A percentile compares a stretch with the other conserved stretches of the same genome.
These are phyloP conservation scores for Ogataea saltuana DNA, from an alignment of 805 yeast genomes.

Conservation along the genomic window DNA sequence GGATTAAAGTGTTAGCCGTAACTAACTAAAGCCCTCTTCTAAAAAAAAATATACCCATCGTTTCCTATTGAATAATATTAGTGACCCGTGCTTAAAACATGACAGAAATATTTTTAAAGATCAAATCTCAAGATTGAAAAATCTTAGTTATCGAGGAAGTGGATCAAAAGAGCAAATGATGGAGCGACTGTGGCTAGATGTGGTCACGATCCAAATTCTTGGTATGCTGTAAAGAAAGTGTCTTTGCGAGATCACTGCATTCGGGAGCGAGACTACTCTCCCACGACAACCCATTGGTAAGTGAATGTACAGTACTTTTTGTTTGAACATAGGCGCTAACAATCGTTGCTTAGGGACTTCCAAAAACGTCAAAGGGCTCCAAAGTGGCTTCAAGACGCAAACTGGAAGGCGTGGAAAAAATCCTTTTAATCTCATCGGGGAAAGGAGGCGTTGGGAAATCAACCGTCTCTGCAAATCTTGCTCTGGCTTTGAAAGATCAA, in stretches of 20 bases:
- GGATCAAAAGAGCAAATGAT: too few species aligned
- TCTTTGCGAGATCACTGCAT: constrained; percentile 10
- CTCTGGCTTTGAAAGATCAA: constrained; percentile 54
- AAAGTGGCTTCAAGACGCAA: constrained; percentile 53
- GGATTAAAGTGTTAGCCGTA: too few species aligned
- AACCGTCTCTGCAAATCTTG: constrained; percentile 69
- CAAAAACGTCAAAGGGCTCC: constrained; percentile 43
- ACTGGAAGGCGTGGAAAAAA: constrained; percentile 61
- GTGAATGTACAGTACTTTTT: constrained; percentile 27
- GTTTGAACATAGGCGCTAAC: not conserved
- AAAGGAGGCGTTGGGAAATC: constrained; percentile 86
- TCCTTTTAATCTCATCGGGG: constrained; percentile 70
- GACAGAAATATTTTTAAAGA: not conserved
- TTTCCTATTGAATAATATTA: constrained; percentile 3
- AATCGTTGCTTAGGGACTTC: constrained; percentile 41
- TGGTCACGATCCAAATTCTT: too few species aligned
- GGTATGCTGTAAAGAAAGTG: too few species aligned
- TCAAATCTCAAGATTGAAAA: not conserved
- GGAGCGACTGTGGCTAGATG: too few species aligned
- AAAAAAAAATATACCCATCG: constrained; percentile 5
- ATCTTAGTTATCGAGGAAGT: too few species aligned
- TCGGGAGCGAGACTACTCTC: constrained; percentile 4
- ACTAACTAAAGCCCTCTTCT: too few species aligned
- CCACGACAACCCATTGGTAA: constrained; percentile 57
- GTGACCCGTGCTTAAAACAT: not conserved